Evolutionary conservation across 2,329 filamentous ascomycete species (phyloP), one percentile per base, ranked within the genome.

Genomic region (Didymella lethalis): DNA sequence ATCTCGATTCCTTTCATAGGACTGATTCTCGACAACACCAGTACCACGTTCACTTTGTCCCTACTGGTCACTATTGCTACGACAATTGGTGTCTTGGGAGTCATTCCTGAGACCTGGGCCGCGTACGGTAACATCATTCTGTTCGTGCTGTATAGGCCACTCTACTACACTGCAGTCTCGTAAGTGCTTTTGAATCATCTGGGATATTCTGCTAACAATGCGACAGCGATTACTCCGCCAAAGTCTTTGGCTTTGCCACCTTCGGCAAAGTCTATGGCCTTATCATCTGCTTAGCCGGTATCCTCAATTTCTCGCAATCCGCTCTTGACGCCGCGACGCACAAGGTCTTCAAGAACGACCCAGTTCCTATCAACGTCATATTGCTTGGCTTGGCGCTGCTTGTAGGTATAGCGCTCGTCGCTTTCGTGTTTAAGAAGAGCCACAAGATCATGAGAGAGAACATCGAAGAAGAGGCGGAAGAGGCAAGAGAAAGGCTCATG

Each of bases 181-280:
- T 83, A 79, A 78, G 82, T 69, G 14, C 23, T 7, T 26, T 14
- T 11, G 31, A 36, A 11, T 6, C 20, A 25, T 11, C 14, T 8
- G 11, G 14, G 11, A 49, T 18, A 5, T 14, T 23, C 26, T 25
- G 44, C 63, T 64, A 63, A 61, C 36, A 8, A 2, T 2, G 14
- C 8, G 23, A 46, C 49, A 84, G 84, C 26, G 93, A 97, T 79
- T 96, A 96, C 76, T 86, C 87, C 20, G 92, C 92, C 61, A 96
- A 96, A 78, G 92, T 97, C 34, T 97, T 97, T 74, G 93, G 93
- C 16, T 96, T 96, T 79, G 76, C 88, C 61, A 96, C 92, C 0
- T 97, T 97, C 67, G 93, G 93, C 45, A 96, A 91, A 57, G 92
- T 97, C n/a, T 97, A 97, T 77, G 93, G 93, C 11, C 84, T 93